Percentiles rank a stretch among this genome's conserved stretches.
phyloP scores from a whole-genome alignment of 495 filamentous ascomycete species.

The Aspergillus avenaceus region DNA sequence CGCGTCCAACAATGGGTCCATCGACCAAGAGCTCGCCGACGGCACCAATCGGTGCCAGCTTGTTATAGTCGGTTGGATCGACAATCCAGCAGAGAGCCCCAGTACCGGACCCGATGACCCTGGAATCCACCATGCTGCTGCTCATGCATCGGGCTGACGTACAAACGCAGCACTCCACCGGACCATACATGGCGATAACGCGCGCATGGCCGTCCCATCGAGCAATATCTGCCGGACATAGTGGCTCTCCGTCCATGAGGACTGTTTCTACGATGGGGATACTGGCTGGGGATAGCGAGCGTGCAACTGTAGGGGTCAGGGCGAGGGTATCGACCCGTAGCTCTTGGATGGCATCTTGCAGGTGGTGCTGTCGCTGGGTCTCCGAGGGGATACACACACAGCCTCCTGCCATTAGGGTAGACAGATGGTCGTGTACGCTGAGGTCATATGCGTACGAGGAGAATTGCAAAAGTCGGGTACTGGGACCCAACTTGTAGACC shows the following conservation, averaged over 20 bases:
- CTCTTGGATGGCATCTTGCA: slow-evolving; percentile 26
- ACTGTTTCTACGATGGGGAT: slow-evolving; percentile 24
- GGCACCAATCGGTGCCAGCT: slow-evolving; percentile 34
- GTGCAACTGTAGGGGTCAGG: slow-evolving; percentile 35
- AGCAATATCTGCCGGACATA: slow-evolving; percentile 31
- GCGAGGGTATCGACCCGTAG: slow-evolving; percentile 26
- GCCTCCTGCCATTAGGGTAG: slow-evolving; percentile 30
- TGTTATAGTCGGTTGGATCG: slow-evolving; percentile 25
- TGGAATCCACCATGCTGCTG: not conserved
- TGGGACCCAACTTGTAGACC: no score
- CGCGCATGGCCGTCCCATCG: slow-evolving; percentile 42
- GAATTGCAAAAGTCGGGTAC: slow-evolving; percentile 36
- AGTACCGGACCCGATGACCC: slow-evolving; percentile 1
- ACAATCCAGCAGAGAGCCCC: slow-evolving; percentile 30
- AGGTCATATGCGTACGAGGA: slow-evolving; percentile 37
- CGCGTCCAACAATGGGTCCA: slow-evolving; percentile 36
- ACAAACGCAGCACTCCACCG: slow-evolving; percentile 30
- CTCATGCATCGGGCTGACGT: not conserved
- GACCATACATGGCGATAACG: slow-evolving; percentile 50
- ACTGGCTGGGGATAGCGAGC: slow-evolving; percentile 19
- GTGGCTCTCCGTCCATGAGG: slow-evolving; percentile 34
- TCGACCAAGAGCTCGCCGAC: slow-evolving; percentile 43
- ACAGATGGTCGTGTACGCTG: slow-evolving; percentile 30
- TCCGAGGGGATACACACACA: slow-evolving; percentile 39
- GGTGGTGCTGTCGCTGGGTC: slow-evolving; percentile 23